These are phyloP conservation scores for Cymbopogon citratus DNA, from an alignment of 176 grass and related monocot species.

Conservation along the genomic window DNA sequence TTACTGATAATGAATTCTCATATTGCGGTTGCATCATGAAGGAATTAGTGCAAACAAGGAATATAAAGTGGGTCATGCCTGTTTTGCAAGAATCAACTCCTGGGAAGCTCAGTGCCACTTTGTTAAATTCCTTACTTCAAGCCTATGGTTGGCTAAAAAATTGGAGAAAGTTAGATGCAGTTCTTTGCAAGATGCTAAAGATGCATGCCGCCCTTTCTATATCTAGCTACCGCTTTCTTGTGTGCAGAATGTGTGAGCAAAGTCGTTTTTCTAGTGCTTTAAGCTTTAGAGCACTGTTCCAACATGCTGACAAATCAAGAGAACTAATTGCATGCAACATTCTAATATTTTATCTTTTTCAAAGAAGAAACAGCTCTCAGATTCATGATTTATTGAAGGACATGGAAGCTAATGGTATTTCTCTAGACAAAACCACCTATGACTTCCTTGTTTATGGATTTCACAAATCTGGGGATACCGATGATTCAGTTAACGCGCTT, in stretches of 20 bases:
- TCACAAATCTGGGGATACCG: conserved; percentile 61
- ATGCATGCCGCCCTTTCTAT: conserved; percentile 48
- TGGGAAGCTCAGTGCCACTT: conserved; percentile 31
- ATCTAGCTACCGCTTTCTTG: conserved; percentile 64
- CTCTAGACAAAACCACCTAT: conserved; percentile 64
- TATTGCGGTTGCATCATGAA: conserved; percentile 27
- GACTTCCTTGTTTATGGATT: conserved; percentile 83
- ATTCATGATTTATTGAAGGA: conserved; percentile 54
- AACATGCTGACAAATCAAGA: conserved; percentile 32
- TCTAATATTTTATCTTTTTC: conserved; percentile 73
- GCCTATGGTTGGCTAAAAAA: conserved; percentile 45
- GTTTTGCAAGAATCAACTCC: conserved; percentile 41
- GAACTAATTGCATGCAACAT: conserved; percentile 71
- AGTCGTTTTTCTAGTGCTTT: conserved; percentile 44
- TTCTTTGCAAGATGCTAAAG: conserved; percentile 72
- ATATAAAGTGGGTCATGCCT: conserved; percentile 35
- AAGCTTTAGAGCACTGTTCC: conserved; percentile 47
- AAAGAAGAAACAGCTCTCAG: conserved; percentile 40
- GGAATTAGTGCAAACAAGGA: conserved; percentile 52
- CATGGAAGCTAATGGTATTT: conserved; percentile 50
- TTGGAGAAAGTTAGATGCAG: conserved; percentile 48
- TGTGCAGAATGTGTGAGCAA: conserved; percentile 53
- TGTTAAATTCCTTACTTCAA: conserved; percentile 66
- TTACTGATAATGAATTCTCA: conserved; percentile 19
- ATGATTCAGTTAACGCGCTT: conserved; percentile 52